A percentile compares a stretch with the other conserved stretches of the same genome.
Conservation (phyloP, 352 stramenopile genomes). For the Phytophthora macrochlamydospora region DNA sequence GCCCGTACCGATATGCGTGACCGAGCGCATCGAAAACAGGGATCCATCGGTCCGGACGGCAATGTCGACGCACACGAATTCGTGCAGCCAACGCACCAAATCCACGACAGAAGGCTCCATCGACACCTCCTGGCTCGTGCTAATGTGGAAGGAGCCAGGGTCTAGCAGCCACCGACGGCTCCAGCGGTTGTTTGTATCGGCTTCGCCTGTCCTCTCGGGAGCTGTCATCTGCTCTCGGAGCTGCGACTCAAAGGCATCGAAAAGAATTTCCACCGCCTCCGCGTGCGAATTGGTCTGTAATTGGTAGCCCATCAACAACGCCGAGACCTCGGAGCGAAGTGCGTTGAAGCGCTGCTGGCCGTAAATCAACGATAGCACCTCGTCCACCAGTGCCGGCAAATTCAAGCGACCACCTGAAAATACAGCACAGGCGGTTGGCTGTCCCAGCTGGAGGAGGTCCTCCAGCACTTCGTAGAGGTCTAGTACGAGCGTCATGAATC, state of each 20-base stretch:
- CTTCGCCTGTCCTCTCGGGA: neutral
- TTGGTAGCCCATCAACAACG: conserved; percentile 10
- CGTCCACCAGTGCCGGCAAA: conserved; percentile 34
- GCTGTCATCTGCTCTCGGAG: conserved; percentile 5
- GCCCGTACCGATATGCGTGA: neutral
- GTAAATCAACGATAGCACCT: conserved; percentile 35
- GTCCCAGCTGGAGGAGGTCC: conserved; percentile 2
- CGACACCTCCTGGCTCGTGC: neutral
- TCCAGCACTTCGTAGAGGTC: conserved; percentile 14
- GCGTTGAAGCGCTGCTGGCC: conserved; percentile 11
- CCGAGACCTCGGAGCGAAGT: conserved; percentile 15
- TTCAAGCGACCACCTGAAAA: neutral
- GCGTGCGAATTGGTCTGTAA: neutral
- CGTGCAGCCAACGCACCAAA: conserved; percentile 4
- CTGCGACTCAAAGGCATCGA: conserved; percentile 11
- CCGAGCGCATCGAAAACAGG: conserved; percentile 7
- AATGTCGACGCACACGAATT: conserved; percentile 16
- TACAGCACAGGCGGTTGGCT: neutral
- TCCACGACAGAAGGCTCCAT: conserved; percentile 3
- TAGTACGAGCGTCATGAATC: conserved; percentile 11
- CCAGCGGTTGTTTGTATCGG: conserved; percentile 9
- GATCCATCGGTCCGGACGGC: conserved; percentile 5
- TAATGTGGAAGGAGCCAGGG: conserved; percentile 13
- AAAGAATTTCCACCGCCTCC: conserved; percentile 2
- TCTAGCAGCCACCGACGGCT: conserved; percentile 20